Evolutionary conservation across 352 stramenopile genomes (phyloP), one percentile per base, ranked within the genome.

Genomic region (Pythium oligandrum): DNA sequence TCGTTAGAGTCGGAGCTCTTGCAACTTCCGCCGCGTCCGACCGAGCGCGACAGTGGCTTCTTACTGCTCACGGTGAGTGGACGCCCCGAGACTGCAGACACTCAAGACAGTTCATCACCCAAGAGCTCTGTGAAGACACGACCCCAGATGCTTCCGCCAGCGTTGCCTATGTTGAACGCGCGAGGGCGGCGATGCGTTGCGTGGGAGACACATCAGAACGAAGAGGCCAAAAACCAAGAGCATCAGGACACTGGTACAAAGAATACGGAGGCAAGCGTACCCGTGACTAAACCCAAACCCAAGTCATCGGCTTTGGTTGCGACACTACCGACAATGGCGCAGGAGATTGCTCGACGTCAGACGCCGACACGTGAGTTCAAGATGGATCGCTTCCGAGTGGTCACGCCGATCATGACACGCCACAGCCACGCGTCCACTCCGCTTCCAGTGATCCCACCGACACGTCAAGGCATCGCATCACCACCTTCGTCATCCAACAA

Each of bases 1-100:
- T 71, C 75, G 33, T 54, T 93, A 9, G 73, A 91, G 47, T 91
- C 83, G 33, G 76, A 83, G 42, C 62, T 90, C 44, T 56, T 93
- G 34, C 66, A 71, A 8, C 79, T 93, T 54, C 57, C 71, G 31
- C 51, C 63, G 26, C 66, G 68, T 10, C 78, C 78, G 4, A 61
- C 49, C 10, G 75, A 87, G 10, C 51, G 46, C 51, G 52, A 60
- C 39, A 89, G 78, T 53, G 57, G 52, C 8, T 76, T 69, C 32
- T 60, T 89, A 4, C 49, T 85, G 6, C 62, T 86, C 32, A 89
- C 74, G 0, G 65, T 85, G 3, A 62, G 59, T 17, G 72, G 76
- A 6, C 68, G 72, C 1, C 76, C 74, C 1, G 74, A 76, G 47
- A 75, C 53, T 6, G 45, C 45, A 8, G 7, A 2, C 38, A 62